Evolutionary conservation across 805 yeast species (phyloP).

Genomic region (Pichia eremophila): DNA sequence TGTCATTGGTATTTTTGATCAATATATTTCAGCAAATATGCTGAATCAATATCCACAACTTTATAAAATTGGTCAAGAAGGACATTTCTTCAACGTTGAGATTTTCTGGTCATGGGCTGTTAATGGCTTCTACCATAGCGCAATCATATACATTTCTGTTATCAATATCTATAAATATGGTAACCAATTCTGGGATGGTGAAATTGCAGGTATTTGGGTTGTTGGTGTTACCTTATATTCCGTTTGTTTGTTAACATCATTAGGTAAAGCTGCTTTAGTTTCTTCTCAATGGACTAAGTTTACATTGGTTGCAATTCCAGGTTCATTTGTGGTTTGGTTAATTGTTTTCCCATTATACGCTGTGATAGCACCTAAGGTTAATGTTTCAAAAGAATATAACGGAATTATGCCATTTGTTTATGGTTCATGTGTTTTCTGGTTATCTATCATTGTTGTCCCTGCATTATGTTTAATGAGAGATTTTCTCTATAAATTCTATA

Average conservation of each 20-base stretch:
- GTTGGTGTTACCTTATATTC: constrained; percentile 92
- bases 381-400: constrained; percentile 73
- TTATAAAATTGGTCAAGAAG: constrained; percentile 82
- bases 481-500: constrained; percentile 87
- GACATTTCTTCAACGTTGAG: constrained; percentile 79
- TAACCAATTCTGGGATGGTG: constrained; percentile 56
- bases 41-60: constrained; percentile 88
- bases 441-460: constrained; percentile 67
- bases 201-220: constrained; percentile 78
- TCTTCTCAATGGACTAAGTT: constrained; percentile 93
- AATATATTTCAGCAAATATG: constrained; percentile 83
- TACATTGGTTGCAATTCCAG: constrained; percentile 88
- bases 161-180: constrained; percentile 61
- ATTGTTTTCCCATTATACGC: constrained; percentile 83
- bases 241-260: constrained; percentile 75
- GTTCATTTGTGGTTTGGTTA: constrained; percentile 80
- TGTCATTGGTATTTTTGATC: constrained; percentile 94
- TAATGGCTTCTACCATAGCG: constrained; percentile 93
- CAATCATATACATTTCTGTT: constrained; percentile 68
- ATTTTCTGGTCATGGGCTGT: constrained; percentile 97
- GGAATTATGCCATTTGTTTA: constrained; percentile 75
- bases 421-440: constrained; percentile 77
- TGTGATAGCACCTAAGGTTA: constrained; percentile 69
- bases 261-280: constrained; percentile 91
- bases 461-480: constrained; percentile 76